phyloP scores from a whole-genome alignment of 805 yeast species.

The Saccharomycopsis vini region DNA sequence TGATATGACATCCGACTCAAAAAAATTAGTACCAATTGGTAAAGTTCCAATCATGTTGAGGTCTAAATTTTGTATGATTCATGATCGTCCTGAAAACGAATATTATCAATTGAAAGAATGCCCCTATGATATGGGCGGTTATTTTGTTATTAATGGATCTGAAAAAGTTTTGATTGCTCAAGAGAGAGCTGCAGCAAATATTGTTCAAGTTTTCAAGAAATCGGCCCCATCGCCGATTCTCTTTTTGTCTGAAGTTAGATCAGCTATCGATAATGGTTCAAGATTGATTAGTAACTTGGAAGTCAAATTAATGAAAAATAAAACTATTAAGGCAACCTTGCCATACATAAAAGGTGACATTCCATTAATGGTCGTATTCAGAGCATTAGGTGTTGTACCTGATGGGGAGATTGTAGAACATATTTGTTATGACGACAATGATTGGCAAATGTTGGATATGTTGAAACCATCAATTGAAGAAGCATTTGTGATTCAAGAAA shows the following conservation, averaged over 20 bases:
- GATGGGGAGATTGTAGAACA: slow-evolving; percentile 98
- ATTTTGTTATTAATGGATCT: slow-evolving; percentile 95
- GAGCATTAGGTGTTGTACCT: slow-evolving; percentile 97
- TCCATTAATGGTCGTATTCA: slow-evolving; percentile 92
- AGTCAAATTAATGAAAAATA: slow-evolving; percentile 77
- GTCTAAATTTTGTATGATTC: slow-evolving; percentile 89
- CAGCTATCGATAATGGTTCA: slow-evolving; percentile 96
- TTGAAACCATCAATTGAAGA: slow-evolving; percentile 98
- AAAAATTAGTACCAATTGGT: slow-evolving; percentile 63
- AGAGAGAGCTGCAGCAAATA: slow-evolving; percentile 96
- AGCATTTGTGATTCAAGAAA: slow-evolving; percentile 95
- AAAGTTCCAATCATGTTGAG: slow-evolving; percentile 97
- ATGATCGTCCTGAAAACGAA: slow-evolving; percentile 86
- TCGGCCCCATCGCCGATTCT: slow-evolving; percentile 96
- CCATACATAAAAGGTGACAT: slow-evolving; percentile 96
- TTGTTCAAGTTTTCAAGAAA: slow-evolving; percentile 96
- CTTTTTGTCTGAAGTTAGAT: slow-evolving; percentile 92
- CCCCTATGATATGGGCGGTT: slow-evolving; percentile 99
- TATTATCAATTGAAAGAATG: slow-evolving; percentile 94
- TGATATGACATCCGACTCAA: slow-evolving; percentile 37
- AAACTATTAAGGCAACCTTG: slow-evolving; percentile 89
- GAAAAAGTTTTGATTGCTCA: slow-evolving; percentile 98
- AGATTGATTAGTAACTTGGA: slow-evolving; percentile 90
- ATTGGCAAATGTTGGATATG: slow-evolving; percentile 99
- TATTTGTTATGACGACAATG: slow-evolving; percentile 93